These are phyloP conservation scores for Pleoardoris graminearum DNA, from an alignment of 2,329 filamentous ascomycete genomes.

Conservation along the genomic window DNA sequence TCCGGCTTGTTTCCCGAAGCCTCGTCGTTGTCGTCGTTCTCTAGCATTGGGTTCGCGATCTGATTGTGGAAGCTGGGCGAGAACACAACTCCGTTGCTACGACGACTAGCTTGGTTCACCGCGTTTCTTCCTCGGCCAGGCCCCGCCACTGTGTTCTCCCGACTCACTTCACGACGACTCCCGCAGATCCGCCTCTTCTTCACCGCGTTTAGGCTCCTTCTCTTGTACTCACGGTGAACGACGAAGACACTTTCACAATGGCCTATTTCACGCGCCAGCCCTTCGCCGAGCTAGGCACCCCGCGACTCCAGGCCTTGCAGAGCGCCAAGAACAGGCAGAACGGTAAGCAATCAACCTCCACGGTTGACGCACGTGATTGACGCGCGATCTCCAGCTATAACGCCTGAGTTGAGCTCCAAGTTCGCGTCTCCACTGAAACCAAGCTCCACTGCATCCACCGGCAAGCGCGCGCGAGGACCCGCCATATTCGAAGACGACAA, in stretches of 20 bases:
- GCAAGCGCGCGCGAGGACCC: slow-evolving; percentile 53
- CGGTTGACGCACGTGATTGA: slow-evolving; percentile 22
- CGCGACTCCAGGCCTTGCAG: slow-evolving; percentile 71
- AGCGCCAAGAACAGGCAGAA: slow-evolving; percentile 78
- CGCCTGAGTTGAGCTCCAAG: slow-evolving; percentile 21
- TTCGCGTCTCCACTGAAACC: slow-evolving; percentile 42
- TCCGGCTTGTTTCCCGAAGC: not conserved
- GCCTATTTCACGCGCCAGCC: slow-evolving; percentile 65
- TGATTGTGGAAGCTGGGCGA: not conserved
- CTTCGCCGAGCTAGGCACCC: slow-evolving; percentile 71
- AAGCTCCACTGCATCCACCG: slow-evolving; percentile 30
- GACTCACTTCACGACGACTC: not conserved
- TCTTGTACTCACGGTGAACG: no score
- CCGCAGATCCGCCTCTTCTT: not conserved
- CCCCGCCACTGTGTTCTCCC: not conserved
- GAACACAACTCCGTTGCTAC: not conserved
- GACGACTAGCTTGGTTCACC: slow-evolving; percentile 6
- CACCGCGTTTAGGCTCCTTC: no score
- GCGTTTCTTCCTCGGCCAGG: not conserved
- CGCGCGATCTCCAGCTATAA: slow-evolving; percentile 34
- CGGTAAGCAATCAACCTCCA: slow-evolving; percentile 46
- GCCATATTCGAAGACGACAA: slow-evolving; percentile 53
- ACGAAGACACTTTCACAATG: slow-evolving; percentile 26
- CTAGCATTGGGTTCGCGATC: slow-evolving; percentile 10
- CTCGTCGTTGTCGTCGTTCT: slow-evolving; percentile 15